Percentiles rank a stretch among this genome's conserved stretches.
phyloP scores from a whole-genome alignment of 495 filamentous ascomycete species.

The Coniosporium apollinis region DNA sequence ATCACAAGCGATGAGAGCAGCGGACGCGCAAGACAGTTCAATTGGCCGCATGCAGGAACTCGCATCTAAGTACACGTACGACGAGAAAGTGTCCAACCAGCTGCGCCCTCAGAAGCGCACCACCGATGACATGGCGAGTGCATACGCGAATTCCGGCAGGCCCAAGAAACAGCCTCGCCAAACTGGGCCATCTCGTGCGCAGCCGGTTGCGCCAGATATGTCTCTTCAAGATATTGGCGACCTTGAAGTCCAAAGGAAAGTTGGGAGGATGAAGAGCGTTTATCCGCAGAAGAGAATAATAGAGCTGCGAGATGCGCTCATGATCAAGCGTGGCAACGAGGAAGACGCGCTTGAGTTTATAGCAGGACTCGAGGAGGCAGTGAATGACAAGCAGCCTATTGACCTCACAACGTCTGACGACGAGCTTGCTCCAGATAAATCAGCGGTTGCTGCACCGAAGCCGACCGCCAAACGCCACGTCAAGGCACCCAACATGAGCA shows the following conservation, averaged over 20 bases:
- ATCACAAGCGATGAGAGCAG: neutral
- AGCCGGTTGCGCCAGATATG: conserved; percentile 23
- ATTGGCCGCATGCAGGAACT: neutral
- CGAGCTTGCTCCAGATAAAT: conserved; percentile 15
- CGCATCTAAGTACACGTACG: conserved; percentile 2
- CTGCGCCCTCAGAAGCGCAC: conserved; percentile 24
- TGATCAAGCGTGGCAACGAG: conserved; percentile 34
- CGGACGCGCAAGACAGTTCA: neutral
- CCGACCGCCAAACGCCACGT: conserved; percentile 33
- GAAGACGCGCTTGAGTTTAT: conserved; percentile 42
- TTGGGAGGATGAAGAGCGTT: conserved; percentile 37
- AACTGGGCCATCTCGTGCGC: conserved; percentile 38
- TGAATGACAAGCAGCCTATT: conserved; percentile 10
- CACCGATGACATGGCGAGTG: conserved; percentile 30
- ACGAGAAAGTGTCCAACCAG: conserved; percentile 8
- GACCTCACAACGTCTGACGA: conserved; percentile 24
- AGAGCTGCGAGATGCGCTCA: conserved; percentile 35
- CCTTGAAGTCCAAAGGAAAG: conserved; percentile 32
- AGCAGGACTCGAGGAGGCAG: conserved; percentile 12
- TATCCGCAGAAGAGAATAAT: conserved; percentile 34
- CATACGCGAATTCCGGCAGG: conserved; percentile 22
- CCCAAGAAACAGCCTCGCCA: conserved; percentile 29
- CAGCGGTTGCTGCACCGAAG: conserved; percentile 1
- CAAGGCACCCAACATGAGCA: conserved; percentile 37
- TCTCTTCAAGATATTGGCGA: conserved; percentile 39